phyloP scores from a whole-genome alignment of 176 grass and related monocot genomes.

The Panicum miliaceum region DNA sequence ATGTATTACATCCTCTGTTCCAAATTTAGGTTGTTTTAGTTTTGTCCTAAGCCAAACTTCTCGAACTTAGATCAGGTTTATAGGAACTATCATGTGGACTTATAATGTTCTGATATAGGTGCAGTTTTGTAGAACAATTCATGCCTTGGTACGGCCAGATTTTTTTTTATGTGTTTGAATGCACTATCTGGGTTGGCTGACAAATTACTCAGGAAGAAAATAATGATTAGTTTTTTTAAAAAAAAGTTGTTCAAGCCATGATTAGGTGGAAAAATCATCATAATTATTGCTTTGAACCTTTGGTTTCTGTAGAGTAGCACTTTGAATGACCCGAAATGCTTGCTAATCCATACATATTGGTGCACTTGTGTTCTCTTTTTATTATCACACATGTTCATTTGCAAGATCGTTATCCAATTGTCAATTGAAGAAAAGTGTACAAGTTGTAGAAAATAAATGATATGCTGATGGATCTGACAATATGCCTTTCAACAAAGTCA shows the following conservation, averaged over 20 bases:
- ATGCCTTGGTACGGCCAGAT: background rate
- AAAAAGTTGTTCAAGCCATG: background rate
- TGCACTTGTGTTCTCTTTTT: background rate
- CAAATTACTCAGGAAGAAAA: constrained; percentile 18
- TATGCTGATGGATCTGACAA: constrained; percentile 1
- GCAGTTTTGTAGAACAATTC: constrained; percentile 11
- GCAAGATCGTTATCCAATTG: constrained; percentile 10
- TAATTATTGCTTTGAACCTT: background rate
- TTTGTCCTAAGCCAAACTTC: background rate
- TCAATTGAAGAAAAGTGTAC: background rate
- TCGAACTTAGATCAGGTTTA: background rate
- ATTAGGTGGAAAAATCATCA: background rate
- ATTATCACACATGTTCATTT: constrained; percentile 1
- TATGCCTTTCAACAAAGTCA: constrained; percentile 13
- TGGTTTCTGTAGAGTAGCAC: background rate
- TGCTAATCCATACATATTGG: background rate
- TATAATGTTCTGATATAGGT: constrained; percentile 11
- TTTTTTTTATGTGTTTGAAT: constrained; percentile 33
- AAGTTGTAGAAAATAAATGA: background rate
- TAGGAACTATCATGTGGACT: background rate
- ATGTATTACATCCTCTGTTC: background rate
- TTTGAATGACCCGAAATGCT: background rate
- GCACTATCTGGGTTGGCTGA: background rate
- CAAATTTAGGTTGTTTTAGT: background rate
- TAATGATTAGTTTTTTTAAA: background rate